These are phyloP conservation scores for Brassica incana DNA, from an alignment of 345 rosid genomes.

Conservation along the genomic window DNA sequence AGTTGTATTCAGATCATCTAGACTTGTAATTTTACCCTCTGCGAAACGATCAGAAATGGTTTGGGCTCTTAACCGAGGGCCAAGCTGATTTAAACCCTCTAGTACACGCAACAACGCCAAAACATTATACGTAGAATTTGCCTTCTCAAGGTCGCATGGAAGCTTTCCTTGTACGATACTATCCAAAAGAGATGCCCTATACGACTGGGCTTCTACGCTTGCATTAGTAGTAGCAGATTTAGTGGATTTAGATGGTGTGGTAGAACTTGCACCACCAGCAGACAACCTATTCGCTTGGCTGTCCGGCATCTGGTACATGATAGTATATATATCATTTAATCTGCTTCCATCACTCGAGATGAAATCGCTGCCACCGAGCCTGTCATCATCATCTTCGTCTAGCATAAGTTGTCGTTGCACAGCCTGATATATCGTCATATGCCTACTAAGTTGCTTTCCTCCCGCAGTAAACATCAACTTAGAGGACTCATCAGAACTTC, in stretches of 20 bases:
- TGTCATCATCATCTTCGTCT: slow-evolving; percentile 93
- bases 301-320: slow-evolving; percentile 87
- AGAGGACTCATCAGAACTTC: slow-evolving; percentile 74
- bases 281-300: slow-evolving; percentile 68
- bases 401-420: slow-evolving; percentile 88
- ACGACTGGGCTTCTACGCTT: slow-evolving; percentile 52
- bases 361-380: slow-evolving; percentile 77
- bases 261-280: slow-evolving; percentile 62
- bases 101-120: slow-evolving; percentile 81
- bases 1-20: slow-evolving; percentile 54
- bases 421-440: slow-evolving; percentile 97
- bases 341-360: slow-evolving; percentile 88
- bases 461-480: slow-evolving; percentile 79
- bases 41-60: slow-evolving; percentile 58
- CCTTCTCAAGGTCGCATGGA: slow-evolving; percentile 92
- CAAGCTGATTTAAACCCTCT: slow-evolving; percentile 93
- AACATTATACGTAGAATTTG: slow-evolving; percentile 86
- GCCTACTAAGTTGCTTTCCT: slow-evolving; percentile 88
- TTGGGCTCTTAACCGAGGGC: slow-evolving; percentile 79
- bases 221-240: slow-evolving; percentile 52
- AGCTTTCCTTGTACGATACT: slow-evolving; percentile 88
- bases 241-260: slow-evolving; percentile 50
- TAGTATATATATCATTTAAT: slow-evolving; percentile 81
- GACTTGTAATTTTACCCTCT: slow-evolving; percentile 59
- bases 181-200: slow-evolving; percentile 72